These are phyloP conservation scores for Leptomonas seymouri DNA, from an alignment of 208 protist genomes.

Conservation along the genomic window DNA sequence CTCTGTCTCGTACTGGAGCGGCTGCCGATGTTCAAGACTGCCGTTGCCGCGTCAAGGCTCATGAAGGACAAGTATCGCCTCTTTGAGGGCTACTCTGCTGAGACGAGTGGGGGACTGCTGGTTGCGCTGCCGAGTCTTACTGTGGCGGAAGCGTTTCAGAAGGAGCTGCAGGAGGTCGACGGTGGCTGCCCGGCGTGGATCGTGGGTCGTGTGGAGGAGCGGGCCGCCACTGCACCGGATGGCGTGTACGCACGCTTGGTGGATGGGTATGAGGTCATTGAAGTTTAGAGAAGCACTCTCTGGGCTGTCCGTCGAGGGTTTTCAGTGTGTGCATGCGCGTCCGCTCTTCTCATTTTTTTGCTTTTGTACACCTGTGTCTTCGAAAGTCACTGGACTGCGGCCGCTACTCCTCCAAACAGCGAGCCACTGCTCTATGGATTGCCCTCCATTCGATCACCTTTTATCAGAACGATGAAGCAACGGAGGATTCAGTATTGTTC, in stretches of 20 bases:
- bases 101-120: conserved; percentile 96
- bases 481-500: too few species aligned
- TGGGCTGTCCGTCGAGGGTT: not conserved
- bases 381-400: too few species aligned
- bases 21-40: conserved; percentile 89
- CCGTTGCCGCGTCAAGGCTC: conserved; percentile 75
- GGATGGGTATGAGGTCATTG: conserved; percentile 65
- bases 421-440: too few species aligned
- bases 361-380: too few species aligned
- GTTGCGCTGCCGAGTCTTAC: conserved; percentile 65
- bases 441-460: too few species aligned
- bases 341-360: too few species aligned
- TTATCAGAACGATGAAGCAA: too few species aligned
- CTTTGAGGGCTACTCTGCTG: conserved; percentile 89
- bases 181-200: conserved; percentile 80
- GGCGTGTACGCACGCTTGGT: conserved; percentile 49
- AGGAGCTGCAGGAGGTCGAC: conserved; percentile 76
- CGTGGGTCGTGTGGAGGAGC: conserved; percentile 71
- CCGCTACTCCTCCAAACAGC: too few species aligned
- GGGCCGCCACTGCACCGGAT: conserved; percentile 15
- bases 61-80: conserved; percentile 90
- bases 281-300: conserved; percentile 32
- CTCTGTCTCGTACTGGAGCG: conserved; percentile 81
- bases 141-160: conserved; percentile 71
- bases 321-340: not conserved